phyloP scores from a whole-genome alignment of 2,329 filamentous ascomycete species.

The Aphanocladium album region DNA sequence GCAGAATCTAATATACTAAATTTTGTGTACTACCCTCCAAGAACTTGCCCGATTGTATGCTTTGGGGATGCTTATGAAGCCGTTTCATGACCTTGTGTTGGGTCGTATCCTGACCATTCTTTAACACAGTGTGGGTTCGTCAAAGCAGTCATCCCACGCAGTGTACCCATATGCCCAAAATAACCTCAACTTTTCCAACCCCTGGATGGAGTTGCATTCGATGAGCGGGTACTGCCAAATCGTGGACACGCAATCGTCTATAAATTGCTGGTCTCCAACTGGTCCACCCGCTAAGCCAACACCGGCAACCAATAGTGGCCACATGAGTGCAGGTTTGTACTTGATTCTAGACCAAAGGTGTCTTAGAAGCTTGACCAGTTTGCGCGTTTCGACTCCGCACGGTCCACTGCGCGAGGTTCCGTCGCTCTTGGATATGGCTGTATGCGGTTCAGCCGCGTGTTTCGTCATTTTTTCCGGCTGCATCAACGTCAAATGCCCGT shows the following conservation, averaged over 20 bases:
- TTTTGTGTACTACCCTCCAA: too few species aligned
- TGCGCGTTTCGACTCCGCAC: not conserved
- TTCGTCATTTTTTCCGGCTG: not conserved
- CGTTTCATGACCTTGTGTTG: too few species aligned
- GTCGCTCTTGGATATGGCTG: not conserved
- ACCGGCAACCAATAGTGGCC: not conserved
- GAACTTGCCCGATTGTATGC: too few species aligned
- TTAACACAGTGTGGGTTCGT: not conserved
- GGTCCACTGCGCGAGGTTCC: not conserved
- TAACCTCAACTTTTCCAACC: not conserved
- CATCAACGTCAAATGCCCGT: not conserved
- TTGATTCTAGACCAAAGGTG: not conserved
- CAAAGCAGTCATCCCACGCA: not conserved
- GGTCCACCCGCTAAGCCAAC: not conserved
- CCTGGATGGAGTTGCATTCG: not conserved
- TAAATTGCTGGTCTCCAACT: not conserved
- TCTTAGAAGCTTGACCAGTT: not conserved
- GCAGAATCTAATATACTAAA: too few species aligned
- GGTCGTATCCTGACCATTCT: too few species aligned
- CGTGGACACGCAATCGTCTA: not conserved
- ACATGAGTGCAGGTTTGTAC: not conserved
- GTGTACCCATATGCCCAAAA: not conserved
- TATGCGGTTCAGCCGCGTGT: not conserved
- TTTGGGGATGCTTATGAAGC: too few species aligned
- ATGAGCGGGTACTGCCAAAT: not conserved